Evolutionary conservation across 176 grass and related monocot species (phyloP), one percentile per base, ranked within the genome.

Genomic region (Cenchrus fungigraminus): DNA sequence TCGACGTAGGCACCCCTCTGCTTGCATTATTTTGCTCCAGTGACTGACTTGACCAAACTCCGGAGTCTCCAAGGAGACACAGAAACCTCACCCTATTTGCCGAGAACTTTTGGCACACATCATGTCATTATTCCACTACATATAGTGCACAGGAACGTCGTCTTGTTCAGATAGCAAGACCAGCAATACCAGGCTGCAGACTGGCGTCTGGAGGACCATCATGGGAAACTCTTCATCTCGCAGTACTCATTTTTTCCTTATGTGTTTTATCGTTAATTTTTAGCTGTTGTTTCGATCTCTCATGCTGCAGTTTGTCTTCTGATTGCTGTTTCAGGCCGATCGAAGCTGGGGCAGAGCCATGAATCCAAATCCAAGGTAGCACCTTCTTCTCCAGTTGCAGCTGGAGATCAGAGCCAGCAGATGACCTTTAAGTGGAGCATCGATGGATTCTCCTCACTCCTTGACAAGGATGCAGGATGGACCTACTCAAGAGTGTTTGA

Each of bases 351-450:
- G 28, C 44, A 65, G 77, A 60, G 45, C 71, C 40, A 82, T 9
- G 62, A 63, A 68, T 82, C 52, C 50, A 75, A 81, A 68, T 82
- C 52, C 50, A 75, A 81, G 72, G 29, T 68, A 45, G 11, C 51
- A 68, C 28, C 44, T 47, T 42, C 83, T 52, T 51, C 54, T 51
- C 12, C 59, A 3, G 44, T 29, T 31, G 42, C 59, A 3, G 44
- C 43, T 31, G 42, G 12, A 16, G 51, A 32, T 12, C 20, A 62
- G 45, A 51, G 13, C 61, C 44, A 79, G 22, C 61, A 79, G 61
- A 72, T 10, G 6, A 85, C 70, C n/a, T 81, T 81, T 32, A 89
- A 86, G 34, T 89, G 83, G 88, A 89, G 43, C 77, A 89, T 85
- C 12, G 70, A 89, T 89, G 87, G 87, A 0, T 89, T 89, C 78